Percentiles rank a stretch among this genome's conserved stretches.
Evolutionary conservation across 2,329 filamentous ascomycete genomes (phyloP).

Genomic region (Exophiala spinifera): DNA sequence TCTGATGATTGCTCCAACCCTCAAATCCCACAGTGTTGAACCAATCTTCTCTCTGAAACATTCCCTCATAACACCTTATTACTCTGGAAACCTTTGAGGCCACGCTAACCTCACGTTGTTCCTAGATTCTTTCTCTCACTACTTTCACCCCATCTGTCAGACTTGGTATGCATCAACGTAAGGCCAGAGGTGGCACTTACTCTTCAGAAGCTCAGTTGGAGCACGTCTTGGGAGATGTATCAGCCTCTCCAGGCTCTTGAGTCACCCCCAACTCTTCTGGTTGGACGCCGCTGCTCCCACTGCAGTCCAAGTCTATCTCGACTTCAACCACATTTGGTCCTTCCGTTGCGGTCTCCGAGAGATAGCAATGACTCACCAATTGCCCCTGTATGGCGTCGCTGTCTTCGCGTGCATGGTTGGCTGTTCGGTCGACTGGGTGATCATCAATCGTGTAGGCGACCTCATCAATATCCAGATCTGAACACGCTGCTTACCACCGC

Average conservation of each 20-base stretch:
- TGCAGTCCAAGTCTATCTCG: background rate
- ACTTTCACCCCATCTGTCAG: too few relatives aligned
- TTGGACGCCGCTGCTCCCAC: background rate
- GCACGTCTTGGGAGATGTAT: too few relatives aligned
- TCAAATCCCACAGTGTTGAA: constrained; percentile 38
- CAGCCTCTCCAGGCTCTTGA: background rate
- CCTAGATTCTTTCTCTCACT: too few relatives aligned
- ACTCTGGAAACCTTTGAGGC: background rate
- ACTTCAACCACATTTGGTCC: background rate
- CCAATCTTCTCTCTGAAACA: constrained; percentile 48
- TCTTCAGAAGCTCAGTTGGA: too few relatives aligned
- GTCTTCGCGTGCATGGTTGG: background rate
- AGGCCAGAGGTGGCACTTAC: too few relatives aligned
- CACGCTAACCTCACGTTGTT: background rate
- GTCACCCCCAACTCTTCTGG: too few relatives aligned
- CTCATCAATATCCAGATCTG: background rate
- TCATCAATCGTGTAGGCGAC: background rate
- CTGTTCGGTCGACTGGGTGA: background rate
- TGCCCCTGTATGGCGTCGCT: background rate
- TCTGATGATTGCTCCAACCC: constrained; percentile 33
- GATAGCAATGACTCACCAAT: background rate
- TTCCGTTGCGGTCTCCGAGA: background rate
- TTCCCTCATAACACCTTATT: background rate
- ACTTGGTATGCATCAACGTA: too few relatives aligned
- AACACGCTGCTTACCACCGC: background rate